Percentiles rank a stretch among this genome's conserved stretches.
phyloP scores from a whole-genome alignment of 2,329 filamentous ascomycete species.

The Aspergillus melleus region DNA sequence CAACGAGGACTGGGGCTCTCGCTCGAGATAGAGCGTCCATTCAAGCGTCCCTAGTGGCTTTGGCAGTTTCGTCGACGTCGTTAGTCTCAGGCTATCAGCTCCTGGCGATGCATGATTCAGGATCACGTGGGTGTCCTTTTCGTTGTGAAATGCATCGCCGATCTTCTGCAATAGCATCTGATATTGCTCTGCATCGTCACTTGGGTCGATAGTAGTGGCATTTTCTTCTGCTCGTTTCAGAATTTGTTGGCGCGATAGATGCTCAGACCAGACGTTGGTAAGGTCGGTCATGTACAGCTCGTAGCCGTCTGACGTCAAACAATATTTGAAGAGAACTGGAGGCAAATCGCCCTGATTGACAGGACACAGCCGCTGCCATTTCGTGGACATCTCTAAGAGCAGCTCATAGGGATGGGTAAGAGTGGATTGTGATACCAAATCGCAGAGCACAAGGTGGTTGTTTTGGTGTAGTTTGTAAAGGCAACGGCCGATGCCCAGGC shows the following conservation, averaged over 20 bases:
- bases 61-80: constrained; percentile 52
- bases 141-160: constrained; percentile 45
- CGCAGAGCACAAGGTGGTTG: not conserved
- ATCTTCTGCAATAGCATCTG: constrained; percentile 58
- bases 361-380: constrained; percentile 39
- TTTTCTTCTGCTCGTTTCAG: constrained; percentile 49
- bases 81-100: constrained; percentile 44
- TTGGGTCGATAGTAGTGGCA: constrained; percentile 60
- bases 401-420: not conserved
- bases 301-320: constrained; percentile 44
- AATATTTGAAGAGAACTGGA: constrained; percentile 42
- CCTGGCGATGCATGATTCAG: constrained; percentile 26
- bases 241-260: constrained; percentile 47
- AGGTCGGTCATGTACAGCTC: constrained; percentile 59
- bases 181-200: constrained; percentile 57
- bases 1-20: constrained; percentile 41
- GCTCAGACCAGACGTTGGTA: constrained; percentile 58
- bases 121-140: constrained; percentile 31
- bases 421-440: not conserved
- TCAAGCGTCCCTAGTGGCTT: constrained; percentile 52
- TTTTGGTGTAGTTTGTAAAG: not conserved
- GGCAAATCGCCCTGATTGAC: constrained; percentile 27
- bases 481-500: constrained; percentile 10
- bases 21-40: constrained; percentile 54
- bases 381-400: constrained; percentile 28